Evolutionary conservation across 768 basidiomycete species (phyloP), one percentile per base, ranked within the genome.

Genomic region (Hygrocybe coccinea): DNA sequence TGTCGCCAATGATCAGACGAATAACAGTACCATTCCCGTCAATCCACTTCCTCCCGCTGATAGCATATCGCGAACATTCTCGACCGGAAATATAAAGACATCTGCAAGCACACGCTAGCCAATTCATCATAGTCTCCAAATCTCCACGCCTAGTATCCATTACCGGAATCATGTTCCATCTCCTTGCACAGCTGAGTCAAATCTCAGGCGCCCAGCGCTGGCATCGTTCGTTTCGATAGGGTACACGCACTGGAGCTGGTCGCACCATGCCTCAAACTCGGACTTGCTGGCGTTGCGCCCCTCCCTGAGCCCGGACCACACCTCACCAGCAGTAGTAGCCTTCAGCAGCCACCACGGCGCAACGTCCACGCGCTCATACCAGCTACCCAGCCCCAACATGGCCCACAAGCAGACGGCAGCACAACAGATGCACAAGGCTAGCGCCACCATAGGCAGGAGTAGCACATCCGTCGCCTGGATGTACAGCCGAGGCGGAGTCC

Each of bases 261-360:
- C 22, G 22, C 7, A 48, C 25, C 19, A 48, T 12, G 46, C 10
- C 25, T 48, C 46, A 17, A 48, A 48, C 46, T 48, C 46, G 46
- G 9, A 24, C 10, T 25, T 19, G 46, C 5, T 48, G 22, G 46
- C 19, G 11, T 11, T 22, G 17, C 46, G 19, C 24, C 25, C 21
- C n/a, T n/a, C n/a, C n/a, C n/a, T n/a, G n/a, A 37, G 9, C 46
- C 25, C 46, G 8, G 46, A 12, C 14, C 17, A 8, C 11, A 22
- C 6, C 46, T 22, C 11, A 17, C 12, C 44, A 17, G 44, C 9
- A 17, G 14, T 12, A 10, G 46, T 48, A 10, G 25, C 46, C 25
- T 48, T 48, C 21, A 48, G 46, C 22, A 48, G 17, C 46, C 46
- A 51, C 50, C 50, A 51, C 21, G 50, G 50, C 25, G 50, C 25